Conservation (phyloP, 495 filamentous ascomycete genomes). For the Halenospora varia region DNA sequence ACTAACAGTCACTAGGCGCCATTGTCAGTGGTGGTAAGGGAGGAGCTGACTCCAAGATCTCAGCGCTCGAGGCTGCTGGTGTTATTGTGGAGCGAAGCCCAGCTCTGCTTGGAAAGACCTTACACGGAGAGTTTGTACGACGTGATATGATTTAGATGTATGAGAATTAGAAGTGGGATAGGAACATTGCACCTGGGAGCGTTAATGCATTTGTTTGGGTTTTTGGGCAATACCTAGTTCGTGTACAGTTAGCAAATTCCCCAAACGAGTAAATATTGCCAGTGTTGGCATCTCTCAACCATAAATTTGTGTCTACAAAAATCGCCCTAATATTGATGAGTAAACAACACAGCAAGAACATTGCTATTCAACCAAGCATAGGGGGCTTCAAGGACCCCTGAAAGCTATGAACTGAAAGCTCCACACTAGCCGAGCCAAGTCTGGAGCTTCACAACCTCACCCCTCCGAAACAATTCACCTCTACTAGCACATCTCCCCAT, state of each 20-base stretch:
- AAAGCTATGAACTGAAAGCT: not conserved
- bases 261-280: not conserved
- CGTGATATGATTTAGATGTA: constrained; percentile 76
- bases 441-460: not conserved
- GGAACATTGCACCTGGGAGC: constrained; percentile 15
- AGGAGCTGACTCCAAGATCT: constrained; percentile 95
- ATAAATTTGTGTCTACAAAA: too few relatives aligned
- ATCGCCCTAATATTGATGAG: too few relatives aligned
- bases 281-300: not conserved
- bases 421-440: not conserved
- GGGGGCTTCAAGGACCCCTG: too few relatives aligned
- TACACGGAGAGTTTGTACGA: constrained; percentile 94
- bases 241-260: constrained; percentile 27
- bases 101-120: constrained; percentile 82
- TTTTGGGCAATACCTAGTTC: constrained; percentile 22
- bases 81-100: constrained; percentile 96
- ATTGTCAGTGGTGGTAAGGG: constrained; percentile 98
- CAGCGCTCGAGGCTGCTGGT: constrained; percentile 86
- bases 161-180: constrained; percentile 23
- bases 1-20: constrained; percentile 49
- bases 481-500: not conserved
- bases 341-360: too few relatives aligned
- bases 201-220: constrained; percentile 24
- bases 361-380: too few relatives aligned
- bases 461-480: not conserved